phyloP scores from a whole-genome alignment of 306 rosid genomes.

The Citrullus colocynthis region DNA sequence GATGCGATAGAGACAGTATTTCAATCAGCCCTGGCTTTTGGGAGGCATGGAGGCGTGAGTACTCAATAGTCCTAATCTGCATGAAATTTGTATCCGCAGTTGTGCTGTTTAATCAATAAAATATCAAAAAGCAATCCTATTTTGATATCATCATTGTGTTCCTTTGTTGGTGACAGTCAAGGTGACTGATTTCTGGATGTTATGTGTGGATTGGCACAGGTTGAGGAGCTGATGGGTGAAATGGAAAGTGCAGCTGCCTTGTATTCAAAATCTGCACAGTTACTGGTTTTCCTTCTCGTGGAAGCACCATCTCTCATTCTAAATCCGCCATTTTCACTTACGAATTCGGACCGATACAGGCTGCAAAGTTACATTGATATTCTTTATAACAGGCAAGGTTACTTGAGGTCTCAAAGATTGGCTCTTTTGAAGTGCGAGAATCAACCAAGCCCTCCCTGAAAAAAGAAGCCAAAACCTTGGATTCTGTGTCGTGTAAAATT shows the following conservation, averaged over 20 bases:
- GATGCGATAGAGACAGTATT: slow-evolving; percentile 98
- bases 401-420: slow-evolving; percentile 68
- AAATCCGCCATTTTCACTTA: slow-evolving; percentile 81
- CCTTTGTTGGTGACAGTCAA: background rate
- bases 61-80: slow-evolving; percentile 8
- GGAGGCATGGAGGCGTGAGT: slow-evolving; percentile 88
- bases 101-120: background rate
- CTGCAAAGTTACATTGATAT: slow-evolving; percentile 65
- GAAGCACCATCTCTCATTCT: slow-evolving; percentile 93
- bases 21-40: slow-evolving; percentile 87
- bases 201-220: slow-evolving; percentile 46
- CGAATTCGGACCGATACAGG: slow-evolving; percentile 78
- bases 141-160: background rate
- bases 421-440: slow-evolving; percentile 17
- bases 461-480: background rate
- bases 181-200: background rate
- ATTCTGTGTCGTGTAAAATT: background rate
- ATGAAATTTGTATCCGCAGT: slow-evolving; percentile 1
- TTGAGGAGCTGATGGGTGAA: slow-evolving; percentile 84
- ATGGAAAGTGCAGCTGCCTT: slow-evolving; percentile 60
- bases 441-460: slow-evolving; percentile 36
- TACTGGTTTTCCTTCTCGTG: slow-evolving; percentile 63
- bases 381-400: slow-evolving; percentile 68
- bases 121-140: background rate
- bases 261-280: slow-evolving; percentile 62